phyloP scores from a whole-genome alignment of 768 basidiomycete genomes.

The Trichaptum fuscoviolaceum region DNA sequence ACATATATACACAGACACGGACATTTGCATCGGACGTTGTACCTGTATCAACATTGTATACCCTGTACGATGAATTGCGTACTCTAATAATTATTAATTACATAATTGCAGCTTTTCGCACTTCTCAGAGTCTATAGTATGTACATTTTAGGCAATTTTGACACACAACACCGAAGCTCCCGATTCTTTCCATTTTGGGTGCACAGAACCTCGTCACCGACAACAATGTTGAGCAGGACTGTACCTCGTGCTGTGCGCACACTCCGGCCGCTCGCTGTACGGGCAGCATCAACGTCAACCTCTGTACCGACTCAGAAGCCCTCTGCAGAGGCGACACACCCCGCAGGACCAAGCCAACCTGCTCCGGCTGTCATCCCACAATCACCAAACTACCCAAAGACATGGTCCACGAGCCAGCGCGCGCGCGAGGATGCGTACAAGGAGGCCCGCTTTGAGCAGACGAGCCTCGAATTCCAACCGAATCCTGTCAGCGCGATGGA shows the following conservation, averaged over 20 bases:
- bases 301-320: slow-evolving; percentile 7
- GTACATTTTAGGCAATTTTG: background rate
- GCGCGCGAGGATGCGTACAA: slow-evolving; percentile 54
- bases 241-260: background rate
- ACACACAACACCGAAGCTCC: background rate
- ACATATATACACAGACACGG: background rate
- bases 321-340: slow-evolving; percentile 10
- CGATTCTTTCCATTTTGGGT: background rate
- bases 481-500: slow-evolving; percentile 88
- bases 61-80: background rate
- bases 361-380: slow-evolving; percentile 34
- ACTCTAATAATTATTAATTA: background rate
- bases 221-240: slow-evolving; percentile 4
- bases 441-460: slow-evolving; percentile 91
- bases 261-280: background rate
- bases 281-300: slow-evolving; percentile 4
- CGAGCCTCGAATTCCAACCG: slow-evolving; percentile 81
- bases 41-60: background rate
- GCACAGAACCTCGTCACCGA: background rate
- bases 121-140: background rate
- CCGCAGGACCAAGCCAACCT: slow-evolving; percentile 5
- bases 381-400: slow-evolving; percentile 74
- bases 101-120: too few relatives aligned
- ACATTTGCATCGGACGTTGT: background rate
- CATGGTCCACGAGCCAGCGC: slow-evolving; percentile 84